A percentile compares a stretch with the other conserved stretches of the same genome.
phyloP scores from a whole-genome alignment of 2,329 filamentous ascomycete species.

The Ambrosiella cleistominuta region DNA sequence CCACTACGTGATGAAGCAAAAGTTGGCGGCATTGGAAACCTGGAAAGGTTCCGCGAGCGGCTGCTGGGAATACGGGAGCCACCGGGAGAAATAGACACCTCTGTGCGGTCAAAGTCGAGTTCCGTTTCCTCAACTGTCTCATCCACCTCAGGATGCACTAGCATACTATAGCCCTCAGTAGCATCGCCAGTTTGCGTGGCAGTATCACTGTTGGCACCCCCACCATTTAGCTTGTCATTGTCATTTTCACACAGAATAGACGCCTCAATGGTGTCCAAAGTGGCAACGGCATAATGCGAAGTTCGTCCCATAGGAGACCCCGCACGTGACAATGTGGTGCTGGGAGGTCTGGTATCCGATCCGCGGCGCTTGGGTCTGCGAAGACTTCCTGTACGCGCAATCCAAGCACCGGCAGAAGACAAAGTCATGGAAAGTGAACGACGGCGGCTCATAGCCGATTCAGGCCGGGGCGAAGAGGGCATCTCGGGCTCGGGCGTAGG shows the following conservation, averaged over 20 bases:
- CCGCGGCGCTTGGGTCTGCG: conserved; percentile 32
- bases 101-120: not conserved
- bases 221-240: conserved; percentile 1
- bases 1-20: conserved; percentile 1
- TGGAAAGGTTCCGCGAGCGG: conserved; percentile 15
- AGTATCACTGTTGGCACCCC: not conserved
- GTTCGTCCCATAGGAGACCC: conserved; percentile 2
- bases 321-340: conserved; percentile 2
- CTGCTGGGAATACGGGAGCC: not conserved
- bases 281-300: conserved; percentile 9
- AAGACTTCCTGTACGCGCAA: conserved; percentile 37
- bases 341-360: conserved; percentile 15
- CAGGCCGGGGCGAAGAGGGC: not conserved
- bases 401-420: conserved; percentile 37
- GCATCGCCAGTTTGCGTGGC: conserved; percentile 1
- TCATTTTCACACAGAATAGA: conserved; percentile 11
- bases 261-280: conserved; percentile 12
- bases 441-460: not conserved
- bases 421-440: conserved; percentile 45
- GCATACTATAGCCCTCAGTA: conserved; percentile 2
- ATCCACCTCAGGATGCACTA: conserved; percentile 1
- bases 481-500: not conserved
- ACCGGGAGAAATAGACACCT: conserved; percentile 2
- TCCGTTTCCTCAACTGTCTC: conserved; percentile 1
- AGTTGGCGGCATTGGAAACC: conserved; percentile 3